Conservation (phyloP, 345 rosid genomes). For the Eucalyptus polybractea region DNA sequence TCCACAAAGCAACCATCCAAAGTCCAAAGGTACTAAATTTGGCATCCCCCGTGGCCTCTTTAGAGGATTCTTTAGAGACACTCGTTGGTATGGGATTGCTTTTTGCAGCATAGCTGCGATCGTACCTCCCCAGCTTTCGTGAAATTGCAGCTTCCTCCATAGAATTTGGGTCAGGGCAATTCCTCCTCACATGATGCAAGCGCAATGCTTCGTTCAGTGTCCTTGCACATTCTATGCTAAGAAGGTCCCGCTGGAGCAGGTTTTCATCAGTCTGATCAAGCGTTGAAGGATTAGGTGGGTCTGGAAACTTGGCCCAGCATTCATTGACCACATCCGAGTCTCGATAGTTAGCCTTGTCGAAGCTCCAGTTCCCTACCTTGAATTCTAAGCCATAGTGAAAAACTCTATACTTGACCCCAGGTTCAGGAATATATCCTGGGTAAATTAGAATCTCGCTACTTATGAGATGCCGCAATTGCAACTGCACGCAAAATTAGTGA, state of each 20-base stretch:
- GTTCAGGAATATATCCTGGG: slow-evolving; percentile 87
- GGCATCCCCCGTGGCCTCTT: slow-evolving; percentile 21
- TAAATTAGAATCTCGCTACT: slow-evolving; percentile 65
- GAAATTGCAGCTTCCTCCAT: slow-evolving; percentile 14
- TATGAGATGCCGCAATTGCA: slow-evolving; percentile 65
- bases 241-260: slow-evolving; percentile 52
- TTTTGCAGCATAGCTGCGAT: background rate
- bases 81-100: slow-evolving; percentile 13
- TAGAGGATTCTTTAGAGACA: background rate
- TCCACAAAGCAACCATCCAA: slow-evolving; percentile 73
- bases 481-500: slow-evolving; percentile 32
- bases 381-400: slow-evolving; percentile 94
- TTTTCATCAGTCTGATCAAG: slow-evolving; percentile 39
- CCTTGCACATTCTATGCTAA: slow-evolving; percentile 87
- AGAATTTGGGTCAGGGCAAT: slow-evolving; percentile 43
- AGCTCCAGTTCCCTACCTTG: slow-evolving; percentile 89
- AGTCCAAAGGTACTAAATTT: slow-evolving; percentile 44
- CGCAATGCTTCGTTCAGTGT: slow-evolving; percentile 66
- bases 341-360: slow-evolving; percentile 95
- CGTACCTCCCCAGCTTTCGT: slow-evolving; percentile 30
- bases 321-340: slow-evolving; percentile 55
- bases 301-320: slow-evolving; percentile 91
- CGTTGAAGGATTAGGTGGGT: slow-evolving; percentile 60
- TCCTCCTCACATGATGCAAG: slow-evolving; percentile 66
- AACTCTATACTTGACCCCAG: slow-evolving; percentile 65